Conservation (phyloP, 1,284 basidiomycete genomes). For the Volvariella surrecta region DNA sequence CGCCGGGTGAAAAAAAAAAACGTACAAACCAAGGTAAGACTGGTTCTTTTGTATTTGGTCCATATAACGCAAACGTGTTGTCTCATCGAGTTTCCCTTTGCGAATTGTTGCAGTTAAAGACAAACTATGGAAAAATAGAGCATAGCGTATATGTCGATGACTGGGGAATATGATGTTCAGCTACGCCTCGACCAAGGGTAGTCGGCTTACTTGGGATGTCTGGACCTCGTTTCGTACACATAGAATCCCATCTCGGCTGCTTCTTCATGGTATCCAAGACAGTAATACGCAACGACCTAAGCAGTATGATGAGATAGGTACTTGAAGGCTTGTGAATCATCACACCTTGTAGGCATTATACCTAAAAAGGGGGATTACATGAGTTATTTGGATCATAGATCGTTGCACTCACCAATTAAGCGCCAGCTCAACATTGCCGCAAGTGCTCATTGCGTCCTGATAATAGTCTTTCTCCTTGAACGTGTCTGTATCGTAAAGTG, state of each 20-base stretch:
- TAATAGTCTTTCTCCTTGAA: slow-evolving; percentile 53
- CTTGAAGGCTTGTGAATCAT: slow-evolving; percentile 18
- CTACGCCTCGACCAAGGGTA: slow-evolving; percentile 2
- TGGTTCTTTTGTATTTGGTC: slow-evolving; percentile 53
- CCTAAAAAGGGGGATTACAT: too few species aligned
- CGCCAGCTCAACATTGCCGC: slow-evolving; percentile 40
- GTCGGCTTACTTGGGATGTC: slow-evolving; percentile 49
- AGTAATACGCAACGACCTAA: slow-evolving; percentile 52
- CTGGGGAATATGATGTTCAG: slow-evolving; percentile 21
- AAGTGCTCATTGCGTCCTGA: slow-evolving; percentile 28
- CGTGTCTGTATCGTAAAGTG: slow-evolving; percentile 49
- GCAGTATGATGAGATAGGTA: slow-evolving; percentile 5
- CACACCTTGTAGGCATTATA: slow-evolving; percentile 34
- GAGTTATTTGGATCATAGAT: too few species aligned
- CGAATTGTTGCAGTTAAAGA: slow-evolving; percentile 51
- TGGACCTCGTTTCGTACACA: slow-evolving; percentile 45
- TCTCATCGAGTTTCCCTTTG: slow-evolving; percentile 28
- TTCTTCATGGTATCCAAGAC: slow-evolving; percentile 46
- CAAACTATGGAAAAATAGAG: slow-evolving; percentile 59
- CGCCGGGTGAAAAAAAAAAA: slow-evolving; percentile 1
- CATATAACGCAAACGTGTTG: slow-evolving; percentile 34
- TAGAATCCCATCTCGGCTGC: slow-evolving; percentile 55
- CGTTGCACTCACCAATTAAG: slow-evolving; percentile 51
- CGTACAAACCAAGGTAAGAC: slow-evolving; percentile 46
- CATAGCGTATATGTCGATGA: slow-evolving; percentile 58